These are phyloP conservation scores for Croton laevigatus DNA, from an alignment of 441 rosid genomes.

Conservation along the genomic window DNA sequence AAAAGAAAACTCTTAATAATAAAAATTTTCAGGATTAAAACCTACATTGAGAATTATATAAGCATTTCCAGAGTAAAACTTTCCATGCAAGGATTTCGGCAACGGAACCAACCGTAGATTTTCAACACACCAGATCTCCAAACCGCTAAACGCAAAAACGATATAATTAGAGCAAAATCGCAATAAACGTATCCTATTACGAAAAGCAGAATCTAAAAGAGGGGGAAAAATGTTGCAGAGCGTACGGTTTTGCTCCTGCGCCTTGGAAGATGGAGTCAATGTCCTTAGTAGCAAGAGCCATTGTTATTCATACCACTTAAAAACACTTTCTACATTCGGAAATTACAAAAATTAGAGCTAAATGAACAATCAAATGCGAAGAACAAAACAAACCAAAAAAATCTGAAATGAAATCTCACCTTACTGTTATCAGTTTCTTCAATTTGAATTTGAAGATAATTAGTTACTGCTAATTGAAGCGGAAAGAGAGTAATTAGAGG, in stretches of 20 bases:
- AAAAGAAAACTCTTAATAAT: not conserved
- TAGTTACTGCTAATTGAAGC: not conserved
- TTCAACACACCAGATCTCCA: slow-evolving; percentile 81
- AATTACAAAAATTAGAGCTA: not conserved
- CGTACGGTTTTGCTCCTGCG: slow-evolving; percentile 63
- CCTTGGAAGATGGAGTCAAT: slow-evolving; percentile 54
- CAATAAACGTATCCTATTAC: not conserved
- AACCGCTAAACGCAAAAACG: slow-evolving; percentile 41
- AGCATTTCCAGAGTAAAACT: slow-evolving; percentile 68
- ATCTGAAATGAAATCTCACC: not conserved
- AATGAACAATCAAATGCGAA: not conserved
- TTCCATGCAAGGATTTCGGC: slow-evolving; percentile 60
- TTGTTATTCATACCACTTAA: slow-evolving; percentile 26
- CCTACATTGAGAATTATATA: slow-evolving; percentile 68
- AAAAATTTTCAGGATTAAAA: not conserved
- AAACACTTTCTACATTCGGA: not conserved
- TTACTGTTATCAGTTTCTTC: too few relatives aligned
- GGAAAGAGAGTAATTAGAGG: not conserved
- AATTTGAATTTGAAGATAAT: not conserved
- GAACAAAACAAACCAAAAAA: not conserved
- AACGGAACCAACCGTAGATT: slow-evolving; percentile 48
- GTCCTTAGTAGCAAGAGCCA: slow-evolving; percentile 45
- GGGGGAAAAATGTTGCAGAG: slow-evolving; percentile 1
- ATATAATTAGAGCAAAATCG: slow-evolving; percentile 15
- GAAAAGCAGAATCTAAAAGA: not conserved